phyloP scores from a whole-genome alignment of 257 asterid genomes.

The Solanum pennellii region DNA sequence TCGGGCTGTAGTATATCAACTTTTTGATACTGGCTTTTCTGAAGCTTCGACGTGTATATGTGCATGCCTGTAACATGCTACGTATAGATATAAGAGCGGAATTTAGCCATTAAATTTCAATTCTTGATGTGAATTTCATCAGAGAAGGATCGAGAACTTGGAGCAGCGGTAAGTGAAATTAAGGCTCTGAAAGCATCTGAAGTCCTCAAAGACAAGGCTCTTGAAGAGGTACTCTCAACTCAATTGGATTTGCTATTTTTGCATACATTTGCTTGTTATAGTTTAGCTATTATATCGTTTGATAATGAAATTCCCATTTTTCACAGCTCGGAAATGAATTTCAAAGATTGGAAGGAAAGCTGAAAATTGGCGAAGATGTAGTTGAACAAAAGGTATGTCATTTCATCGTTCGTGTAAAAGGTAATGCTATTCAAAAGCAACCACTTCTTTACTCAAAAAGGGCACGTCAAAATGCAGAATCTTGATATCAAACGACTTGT shows the following conservation, averaged over 20 bases:
- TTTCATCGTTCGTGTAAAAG: background rate
- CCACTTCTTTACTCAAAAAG: background rate
- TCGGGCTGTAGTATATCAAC: background rate
- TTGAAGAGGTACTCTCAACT: slow-evolving; percentile 51
- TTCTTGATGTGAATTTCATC: slow-evolving; percentile 4
- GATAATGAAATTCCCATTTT: background rate
- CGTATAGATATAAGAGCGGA: background rate
- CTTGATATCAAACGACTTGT: slow-evolving; percentile 53
- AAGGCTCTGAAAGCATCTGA: slow-evolving; percentile 65
- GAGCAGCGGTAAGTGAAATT: slow-evolving; percentile 56
- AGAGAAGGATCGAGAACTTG: slow-evolving; percentile 67
- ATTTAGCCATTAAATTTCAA: background rate
- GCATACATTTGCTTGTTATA: background rate
- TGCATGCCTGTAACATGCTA: background rate
- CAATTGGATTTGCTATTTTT: background rate
- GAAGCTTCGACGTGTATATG: background rate
- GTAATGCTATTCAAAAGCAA: background rate
- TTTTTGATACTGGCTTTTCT: background rate
- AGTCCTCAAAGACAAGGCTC: slow-evolving; percentile 60
- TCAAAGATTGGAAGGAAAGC: slow-evolving; percentile 46
- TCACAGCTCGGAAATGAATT: slow-evolving; percentile 60
- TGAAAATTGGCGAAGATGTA: slow-evolving; percentile 30
- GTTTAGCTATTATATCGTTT: background rate
- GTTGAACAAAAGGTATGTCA: slow-evolving; percentile 53
- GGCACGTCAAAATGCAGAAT: slow-evolving; percentile 36